Base-by-base conservation (phyloP, 2,329 filamentous ascomycete species). In the Calonectria ilicicola region DNA sequence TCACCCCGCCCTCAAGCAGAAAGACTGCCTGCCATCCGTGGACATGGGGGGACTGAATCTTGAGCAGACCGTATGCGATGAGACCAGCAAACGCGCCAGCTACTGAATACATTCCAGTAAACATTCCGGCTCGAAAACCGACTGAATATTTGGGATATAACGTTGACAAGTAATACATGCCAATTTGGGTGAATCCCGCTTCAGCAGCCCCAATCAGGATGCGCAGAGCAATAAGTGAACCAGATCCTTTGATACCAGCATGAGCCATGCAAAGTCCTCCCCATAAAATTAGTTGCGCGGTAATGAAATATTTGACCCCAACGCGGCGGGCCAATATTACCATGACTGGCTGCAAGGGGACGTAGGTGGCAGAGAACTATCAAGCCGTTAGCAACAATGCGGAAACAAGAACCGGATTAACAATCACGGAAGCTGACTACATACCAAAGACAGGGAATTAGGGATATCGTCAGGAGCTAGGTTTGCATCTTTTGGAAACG, bases 111-210 rank as follows among this genome's bases (percentile, higher is more conserved):
- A 58, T 58, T 32, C 53, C 53, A 14, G 53, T 58, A 15, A 58
- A 58, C 53, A 58, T 58, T 26, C 53, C 53, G 26, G 53, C 53
- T n/a, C 53, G 27, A 21, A 58, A 58, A 9, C 53, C 53, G 6
- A 58, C 53, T 12, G 32, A 58, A 15, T 58, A 58, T n/a, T 58
- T 58, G 32, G 53, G 53, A 8, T 58, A 58, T 32, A 58, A 21
- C 5, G 53, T 58, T 23, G 53, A 58, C n/a, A 58, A n/a, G 32
- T 58, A 58, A 32, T 58, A 58, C 53, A 58, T 58, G 53, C 53
- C 53, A 35, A 58, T 58, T 3, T 58, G 53, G 1, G 53, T 58
- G 32, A 58, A 58, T 40, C 53, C 53, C 15, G 53, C 53, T 19
- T 58, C 53, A 17, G 53, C 53, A 15, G 32, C 53, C 6, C 53